phyloP scores from a whole-genome alignment of 495 filamentous ascomycete genomes.

The Hypomontagnella submonticulosa region DNA sequence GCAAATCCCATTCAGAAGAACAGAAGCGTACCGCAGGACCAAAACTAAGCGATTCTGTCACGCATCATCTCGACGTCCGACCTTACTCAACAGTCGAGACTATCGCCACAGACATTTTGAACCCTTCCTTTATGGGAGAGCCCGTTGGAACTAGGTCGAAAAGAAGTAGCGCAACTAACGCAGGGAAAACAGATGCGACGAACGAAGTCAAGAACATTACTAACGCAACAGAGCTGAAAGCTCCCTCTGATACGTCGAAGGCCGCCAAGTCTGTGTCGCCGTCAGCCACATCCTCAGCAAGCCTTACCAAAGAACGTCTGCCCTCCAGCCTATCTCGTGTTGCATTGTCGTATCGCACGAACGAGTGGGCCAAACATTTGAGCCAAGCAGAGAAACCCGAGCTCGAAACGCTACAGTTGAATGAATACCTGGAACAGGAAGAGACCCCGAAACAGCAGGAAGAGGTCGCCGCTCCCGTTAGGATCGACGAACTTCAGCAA shows the following conservation, averaged over 20 bases:
- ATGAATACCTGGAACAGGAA: constrained; percentile 49
- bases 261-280: constrained; percentile 45
- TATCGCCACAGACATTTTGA: constrained; percentile 44
- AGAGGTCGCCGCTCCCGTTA: constrained; percentile 70
- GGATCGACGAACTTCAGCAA: constrained; percentile 74
- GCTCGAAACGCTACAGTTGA: constrained; percentile 66
- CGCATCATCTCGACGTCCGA: constrained; percentile 18
- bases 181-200: constrained; percentile 26
- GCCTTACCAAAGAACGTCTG: constrained; percentile 61
- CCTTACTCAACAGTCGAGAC: constrained; percentile 44
- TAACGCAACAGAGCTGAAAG: constrained; percentile 22
- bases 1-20: neutral
- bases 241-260: constrained; percentile 42
- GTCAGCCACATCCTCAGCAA: constrained; percentile 57
- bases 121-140: constrained; percentile 27
- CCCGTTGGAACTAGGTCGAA: constrained; percentile 29
- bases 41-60: constrained; percentile 2
- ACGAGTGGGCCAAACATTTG: constrained; percentile 96
- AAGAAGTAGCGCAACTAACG: constrained; percentile 32
- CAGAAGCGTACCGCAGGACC: constrained; percentile 3
- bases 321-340: constrained; percentile 73
- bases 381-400: constrained; percentile 80
- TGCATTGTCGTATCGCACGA: constrained; percentile 85
- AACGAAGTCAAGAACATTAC: constrained; percentile 26
- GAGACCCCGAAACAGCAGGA: constrained; percentile 28